A percentile compares a stretch with the other conserved stretches of the same genome.
Evolutionary conservation across 345 rosid genomes (phyloP).

Genomic region (Erodium maritimum): DNA sequence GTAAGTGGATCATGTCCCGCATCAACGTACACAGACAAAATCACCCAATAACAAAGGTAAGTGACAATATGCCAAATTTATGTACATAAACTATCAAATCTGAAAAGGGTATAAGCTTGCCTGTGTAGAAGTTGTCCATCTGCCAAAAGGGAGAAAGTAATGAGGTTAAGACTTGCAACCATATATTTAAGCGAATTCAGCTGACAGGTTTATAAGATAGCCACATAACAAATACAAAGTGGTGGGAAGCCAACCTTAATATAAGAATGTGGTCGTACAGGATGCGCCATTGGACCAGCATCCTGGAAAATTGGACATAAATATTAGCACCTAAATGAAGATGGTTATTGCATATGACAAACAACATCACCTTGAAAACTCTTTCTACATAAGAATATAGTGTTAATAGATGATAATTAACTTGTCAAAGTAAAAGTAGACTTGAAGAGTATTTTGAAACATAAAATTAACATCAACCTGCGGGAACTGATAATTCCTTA

Average conservation of each 20-base stretch:
- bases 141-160: conserved; percentile 18
- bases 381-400: neutral
- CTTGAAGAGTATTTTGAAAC: neutral
- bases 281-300: conserved; percentile 99
- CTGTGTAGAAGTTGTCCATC: conserved; percentile 99
- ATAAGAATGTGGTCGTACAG: conserved; percentile 96
- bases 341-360: too few species aligned
- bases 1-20: too few species aligned
- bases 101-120: conserved; percentile 23
- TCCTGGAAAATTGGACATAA: conserved; percentile 30
- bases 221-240: too few species aligned
- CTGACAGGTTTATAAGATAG: too few species aligned
- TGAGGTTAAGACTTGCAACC: neutral
- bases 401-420: neutral
- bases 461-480: conserved; percentile 35
- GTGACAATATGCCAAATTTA: neutral
- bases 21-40: too few species aligned
- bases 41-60: too few species aligned
- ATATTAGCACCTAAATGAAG: neutral
- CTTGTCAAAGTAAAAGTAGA: neutral
- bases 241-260: conserved; percentile 63
- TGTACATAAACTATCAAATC: too few species aligned
- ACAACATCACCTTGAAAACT: neutral
- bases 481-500: conserved; percentile 76
- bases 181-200: too few species aligned